Base-by-base conservation (phyloP, 2,329 filamentous ascomycete genomes). In the Phoma herbarum region DNA sequence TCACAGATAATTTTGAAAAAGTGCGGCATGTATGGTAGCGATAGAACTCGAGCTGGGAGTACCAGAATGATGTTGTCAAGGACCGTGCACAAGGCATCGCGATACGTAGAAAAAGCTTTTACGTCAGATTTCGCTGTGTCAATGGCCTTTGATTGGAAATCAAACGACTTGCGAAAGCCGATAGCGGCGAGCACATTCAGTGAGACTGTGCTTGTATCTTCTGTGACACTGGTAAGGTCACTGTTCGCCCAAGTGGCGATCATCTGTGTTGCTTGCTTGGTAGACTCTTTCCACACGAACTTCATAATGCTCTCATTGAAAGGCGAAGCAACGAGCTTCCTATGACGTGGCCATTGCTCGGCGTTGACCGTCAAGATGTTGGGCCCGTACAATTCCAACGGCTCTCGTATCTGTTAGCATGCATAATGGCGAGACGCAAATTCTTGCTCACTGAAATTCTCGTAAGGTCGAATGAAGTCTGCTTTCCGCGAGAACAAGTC, bases 271-370 rank as follows among this genome's bases (percentile, higher is more conserved):
- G 88, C 83, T 77, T 92, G 89, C 33, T 76, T 73, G 55, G 88
- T 79, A 1, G 83, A 81, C 70, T 90, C 86, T 14, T 77, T 76
- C 77, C 87, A 90, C 2, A 82, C 79, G 6, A 77, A 61, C 2
- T 59, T 64, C 55, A 77, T 80, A 39, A 74, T 77, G 29, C 71
- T 73, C 57, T 82, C 79, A 37, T 80, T 80, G 66, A 82, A 82
- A 0, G 75, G 70, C 0, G 76, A 67, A 6, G 76, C 75, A 4
- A 76, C 77, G 18, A 79, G 66, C 28, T 75, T 77, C 4, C 80
- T 70, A 47, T 82, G 79, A 11, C 77, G 72, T n/a, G 75, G 66
- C 80, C 80, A 82, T 6, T 23, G 25, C 18, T 46, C 28, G 6
- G 26, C 18, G 10, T 33, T 23, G 9, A 29, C 44, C 8, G 28